These are phyloP conservation scores for Lasiodiplodia hormozganensis DNA, from an alignment of 2,329 filamentous ascomycete species.

Conservation along the genomic window DNA sequence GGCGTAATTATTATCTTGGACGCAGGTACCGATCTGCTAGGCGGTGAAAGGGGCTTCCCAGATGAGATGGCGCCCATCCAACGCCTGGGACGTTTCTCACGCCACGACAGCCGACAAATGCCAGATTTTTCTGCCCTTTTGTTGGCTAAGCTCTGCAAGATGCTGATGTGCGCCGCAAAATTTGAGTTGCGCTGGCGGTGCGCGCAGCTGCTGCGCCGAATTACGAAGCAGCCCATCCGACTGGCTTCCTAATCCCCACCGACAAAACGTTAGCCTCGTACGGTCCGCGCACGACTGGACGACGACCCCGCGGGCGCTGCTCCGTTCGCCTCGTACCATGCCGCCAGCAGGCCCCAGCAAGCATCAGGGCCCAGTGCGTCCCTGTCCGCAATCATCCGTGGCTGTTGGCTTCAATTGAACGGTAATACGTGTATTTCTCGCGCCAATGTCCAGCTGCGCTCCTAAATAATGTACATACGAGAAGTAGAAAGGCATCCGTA, in stretches of 20 bases:
- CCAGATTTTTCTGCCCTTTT: conserved; percentile 15
- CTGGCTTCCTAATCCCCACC: conserved; percentile 15
- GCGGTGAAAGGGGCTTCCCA: conserved; percentile 29
- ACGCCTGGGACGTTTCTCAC: conserved; percentile 26
- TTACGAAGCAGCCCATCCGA: conserved; percentile 18
- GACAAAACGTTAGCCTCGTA: conserved; percentile 22
- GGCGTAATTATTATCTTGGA: conserved; percentile 21
- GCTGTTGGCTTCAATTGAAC: not conserved
- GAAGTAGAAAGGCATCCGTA: conserved; percentile 3
- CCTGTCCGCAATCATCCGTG: not conserved
- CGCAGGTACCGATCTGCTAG: conserved; percentile 29
- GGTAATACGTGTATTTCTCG: not conserved
- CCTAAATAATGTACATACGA: conserved; percentile 15
- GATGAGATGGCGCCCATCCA: conserved; percentile 25
- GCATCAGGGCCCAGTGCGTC: not conserved
- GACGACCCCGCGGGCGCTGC: not conserved
- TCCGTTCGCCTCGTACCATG: not conserved
- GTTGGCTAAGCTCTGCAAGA: not conserved
- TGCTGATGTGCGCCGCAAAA: conserved; percentile 9
- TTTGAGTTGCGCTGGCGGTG: conserved; percentile 12
- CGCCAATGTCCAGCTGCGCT: conserved; percentile 5
- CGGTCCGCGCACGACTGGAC: conserved; percentile 10
- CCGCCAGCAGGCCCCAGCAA: not conserved
- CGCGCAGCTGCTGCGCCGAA: not conserved
- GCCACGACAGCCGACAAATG: conserved; percentile 28